phyloP scores from a whole-genome alignment of 129 eudicot genomes.

The Saposhnikovia divaricata region DNA sequence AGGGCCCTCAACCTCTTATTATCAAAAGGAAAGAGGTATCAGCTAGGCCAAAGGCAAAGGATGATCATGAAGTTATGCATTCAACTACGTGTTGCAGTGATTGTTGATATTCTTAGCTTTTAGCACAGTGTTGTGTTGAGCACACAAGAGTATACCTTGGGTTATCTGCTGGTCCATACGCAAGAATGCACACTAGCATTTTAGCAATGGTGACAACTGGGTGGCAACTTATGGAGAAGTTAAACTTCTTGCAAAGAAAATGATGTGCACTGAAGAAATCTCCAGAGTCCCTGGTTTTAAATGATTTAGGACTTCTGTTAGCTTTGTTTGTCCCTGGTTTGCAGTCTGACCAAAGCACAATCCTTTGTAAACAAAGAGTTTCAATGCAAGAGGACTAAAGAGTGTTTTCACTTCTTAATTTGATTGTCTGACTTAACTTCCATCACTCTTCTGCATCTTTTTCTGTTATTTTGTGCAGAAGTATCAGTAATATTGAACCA shows the following conservation, averaged over 20 bases:
- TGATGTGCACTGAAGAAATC: background rate
- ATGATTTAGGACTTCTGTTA: too few relatives aligned
- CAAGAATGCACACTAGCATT: background rate
- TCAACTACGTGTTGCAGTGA: background rate
- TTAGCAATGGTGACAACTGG: too few relatives aligned
- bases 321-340: background rate
- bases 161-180: too few relatives aligned
- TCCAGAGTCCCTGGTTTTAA: background rate
- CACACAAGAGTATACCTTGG: background rate
- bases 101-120: background rate
- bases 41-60: background rate
- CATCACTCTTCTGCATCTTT: too few relatives aligned
- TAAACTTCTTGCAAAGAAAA: background rate
- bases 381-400: background rate
- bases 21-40: background rate
- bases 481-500: too few relatives aligned
- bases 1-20: background rate
- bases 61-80: background rate
- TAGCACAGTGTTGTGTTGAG: background rate
- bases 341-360: background rate
- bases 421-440: too few relatives aligned
- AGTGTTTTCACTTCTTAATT: too few relatives aligned
- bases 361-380: background rate
- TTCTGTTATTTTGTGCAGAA: too few relatives aligned
- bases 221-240: background rate